phyloP scores from a whole-genome alignment of 2,329 filamentous ascomycete species.

The Sclerotinia subarctica region DNA sequence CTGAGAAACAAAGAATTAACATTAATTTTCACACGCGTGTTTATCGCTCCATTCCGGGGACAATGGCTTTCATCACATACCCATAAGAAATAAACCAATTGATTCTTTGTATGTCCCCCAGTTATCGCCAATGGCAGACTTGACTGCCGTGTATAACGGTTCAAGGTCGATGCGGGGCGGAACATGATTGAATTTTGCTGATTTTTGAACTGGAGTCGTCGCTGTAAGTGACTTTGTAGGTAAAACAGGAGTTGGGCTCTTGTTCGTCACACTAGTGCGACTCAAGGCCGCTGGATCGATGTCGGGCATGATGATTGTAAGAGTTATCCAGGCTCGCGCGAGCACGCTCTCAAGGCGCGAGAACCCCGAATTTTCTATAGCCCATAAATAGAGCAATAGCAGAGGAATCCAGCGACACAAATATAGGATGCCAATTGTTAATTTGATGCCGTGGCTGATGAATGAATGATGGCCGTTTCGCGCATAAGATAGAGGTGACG shows the following conservation, averaged over 20 bases:
- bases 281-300: slow-evolving; percentile 70
- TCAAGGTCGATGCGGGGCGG: slow-evolving; percentile 66
- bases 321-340: slow-evolving; percentile 24
- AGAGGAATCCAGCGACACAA: slow-evolving; percentile 30
- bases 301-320: slow-evolving; percentile 55
- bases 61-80: slow-evolving; percentile 41
- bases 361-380: slow-evolving; percentile 25
- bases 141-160: slow-evolving; percentile 60
- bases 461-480: slow-evolving; percentile 24
- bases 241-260: slow-evolving; percentile 57
- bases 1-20: slow-evolving; percentile 43
- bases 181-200: slow-evolving; percentile 59
- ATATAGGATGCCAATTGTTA: slow-evolving; percentile 28
- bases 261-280: slow-evolving; percentile 50
- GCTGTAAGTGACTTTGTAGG: slow-evolving; percentile 57
- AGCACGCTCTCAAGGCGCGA: slow-evolving; percentile 33
- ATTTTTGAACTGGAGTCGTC: slow-evolving; percentile 46
- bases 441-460: slow-evolving; percentile 28
- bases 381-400: slow-evolving; percentile 33
- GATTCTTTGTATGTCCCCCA: slow-evolving; percentile 64
- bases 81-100: slow-evolving; percentile 59
- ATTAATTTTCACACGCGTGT: slow-evolving; percentile 13
- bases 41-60: neutral
- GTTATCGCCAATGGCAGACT: slow-evolving; percentile 59
- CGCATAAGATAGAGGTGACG: slow-evolving; percentile 24